phyloP scores from a whole-genome alignment of 176 grass and related monocot genomes.

The Eragrostis nindensis region DNA sequence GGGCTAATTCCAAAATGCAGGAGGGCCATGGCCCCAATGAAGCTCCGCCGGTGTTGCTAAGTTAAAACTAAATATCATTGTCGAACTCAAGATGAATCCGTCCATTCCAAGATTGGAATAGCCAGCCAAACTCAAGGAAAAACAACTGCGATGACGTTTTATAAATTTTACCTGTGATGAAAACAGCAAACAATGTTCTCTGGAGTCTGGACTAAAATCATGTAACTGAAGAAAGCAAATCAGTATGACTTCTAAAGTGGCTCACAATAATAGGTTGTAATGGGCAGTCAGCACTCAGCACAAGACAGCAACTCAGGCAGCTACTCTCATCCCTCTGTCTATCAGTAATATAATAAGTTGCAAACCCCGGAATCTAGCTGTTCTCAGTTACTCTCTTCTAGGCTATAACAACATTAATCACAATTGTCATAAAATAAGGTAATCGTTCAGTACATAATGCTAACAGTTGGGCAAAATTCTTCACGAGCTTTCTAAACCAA shows the following conservation, averaged over 20 bases:
- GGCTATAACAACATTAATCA: background rate
- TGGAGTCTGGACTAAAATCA: too few relatives aligned
- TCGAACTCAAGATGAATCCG: too few relatives aligned
- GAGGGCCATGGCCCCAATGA: too few relatives aligned
- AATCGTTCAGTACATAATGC: background rate
- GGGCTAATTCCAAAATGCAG: too few relatives aligned
- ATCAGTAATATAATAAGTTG: too few relatives aligned
- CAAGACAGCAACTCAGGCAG: background rate
- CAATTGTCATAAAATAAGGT: background rate
- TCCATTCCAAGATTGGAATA: too few relatives aligned
- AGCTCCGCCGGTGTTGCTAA: too few relatives aligned
- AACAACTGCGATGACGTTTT: background rate
- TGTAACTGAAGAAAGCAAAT: background rate
- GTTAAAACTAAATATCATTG: too few relatives aligned
- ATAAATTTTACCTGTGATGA: background rate
- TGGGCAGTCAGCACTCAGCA: background rate
- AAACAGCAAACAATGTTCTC: background rate
- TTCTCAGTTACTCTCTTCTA: background rate
- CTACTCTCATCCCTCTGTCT: too few relatives aligned
- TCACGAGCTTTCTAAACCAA: background rate
- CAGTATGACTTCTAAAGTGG: background rate
- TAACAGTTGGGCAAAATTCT: background rate
- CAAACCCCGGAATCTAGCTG: background rate
- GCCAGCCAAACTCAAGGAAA: background rate
- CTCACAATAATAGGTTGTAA: background rate